phyloP scores from a whole-genome alignment of 2,329 filamentous ascomycete species.

The Ceratocystis huliohia region DNA sequence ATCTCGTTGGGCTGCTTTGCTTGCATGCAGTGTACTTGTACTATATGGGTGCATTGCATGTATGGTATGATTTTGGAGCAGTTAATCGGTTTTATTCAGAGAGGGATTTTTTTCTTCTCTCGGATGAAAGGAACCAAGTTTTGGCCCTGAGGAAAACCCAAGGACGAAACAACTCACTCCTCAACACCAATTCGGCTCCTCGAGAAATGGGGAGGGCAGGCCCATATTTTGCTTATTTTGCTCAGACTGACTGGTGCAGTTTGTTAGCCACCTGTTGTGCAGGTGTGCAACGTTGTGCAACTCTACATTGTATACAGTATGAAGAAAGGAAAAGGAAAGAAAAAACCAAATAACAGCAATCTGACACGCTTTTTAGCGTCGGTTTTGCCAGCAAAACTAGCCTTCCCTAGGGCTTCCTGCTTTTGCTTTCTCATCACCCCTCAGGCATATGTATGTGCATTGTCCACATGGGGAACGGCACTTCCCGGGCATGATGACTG shows the following conservation, averaged over 20 bases:
- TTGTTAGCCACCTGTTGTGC: neutral
- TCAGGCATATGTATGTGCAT: too few relatives aligned
- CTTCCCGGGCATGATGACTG: too few relatives aligned
- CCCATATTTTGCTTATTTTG: neutral
- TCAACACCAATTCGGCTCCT: too few relatives aligned
- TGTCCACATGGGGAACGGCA: too few relatives aligned
- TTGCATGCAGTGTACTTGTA: neutral
- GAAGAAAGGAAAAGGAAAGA: neutral
- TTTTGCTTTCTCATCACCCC: too few relatives aligned
- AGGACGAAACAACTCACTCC: too few relatives aligned
- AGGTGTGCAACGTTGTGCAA: slow-evolving; percentile 1
- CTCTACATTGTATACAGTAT: neutral
- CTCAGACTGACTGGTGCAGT: neutral
- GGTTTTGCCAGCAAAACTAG: neutral
- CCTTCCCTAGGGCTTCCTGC: neutral
- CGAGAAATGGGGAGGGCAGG: neutral
- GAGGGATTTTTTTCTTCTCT: too few relatives aligned
- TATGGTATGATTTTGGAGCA: neutral
- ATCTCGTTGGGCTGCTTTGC: neutral
- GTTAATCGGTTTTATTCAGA: too few relatives aligned
- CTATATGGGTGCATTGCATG: neutral
- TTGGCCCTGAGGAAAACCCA: too few relatives aligned
- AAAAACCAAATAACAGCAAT: too few relatives aligned
- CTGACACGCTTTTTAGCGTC: neutral
- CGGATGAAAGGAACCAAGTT: too few relatives aligned